These are phyloP conservation scores for Globisporangium acanthophoron DNA, from an alignment of 352 stramenopile species.

Conservation along the genomic window DNA sequence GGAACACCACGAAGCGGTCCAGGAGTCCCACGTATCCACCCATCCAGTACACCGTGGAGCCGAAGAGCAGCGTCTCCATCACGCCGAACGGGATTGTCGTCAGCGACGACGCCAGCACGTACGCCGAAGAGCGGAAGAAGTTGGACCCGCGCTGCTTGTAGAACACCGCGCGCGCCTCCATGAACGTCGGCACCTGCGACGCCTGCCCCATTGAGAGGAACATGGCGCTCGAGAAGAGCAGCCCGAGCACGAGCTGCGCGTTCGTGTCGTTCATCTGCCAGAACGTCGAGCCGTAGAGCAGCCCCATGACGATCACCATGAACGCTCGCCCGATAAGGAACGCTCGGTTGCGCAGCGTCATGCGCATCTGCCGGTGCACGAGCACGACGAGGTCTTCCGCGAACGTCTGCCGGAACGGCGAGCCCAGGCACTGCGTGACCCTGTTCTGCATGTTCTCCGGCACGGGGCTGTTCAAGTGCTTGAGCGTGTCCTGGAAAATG, in stretches of 20 bases:
- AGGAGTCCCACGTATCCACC: slow-evolving; percentile 55
- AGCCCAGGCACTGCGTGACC: background rate
- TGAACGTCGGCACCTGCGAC: slow-evolving; percentile 73
- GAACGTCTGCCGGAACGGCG: slow-evolving; percentile 47
- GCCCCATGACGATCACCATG: slow-evolving; percentile 59
- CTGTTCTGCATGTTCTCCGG: slow-evolving; percentile 5
- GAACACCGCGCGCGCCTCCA: slow-evolving; percentile 68
- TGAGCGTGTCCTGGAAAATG: slow-evolving; percentile 42
- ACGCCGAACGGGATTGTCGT: slow-evolving; percentile 48
- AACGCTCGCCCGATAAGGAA: slow-evolving; percentile 38
- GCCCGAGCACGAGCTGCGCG: slow-evolving; percentile 62
- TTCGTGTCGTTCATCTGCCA: slow-evolving; percentile 53
- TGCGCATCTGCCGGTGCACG: slow-evolving; percentile 52
- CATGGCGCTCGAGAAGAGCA: slow-evolving; percentile 87
- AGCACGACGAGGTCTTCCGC: slow-evolving; percentile 34
- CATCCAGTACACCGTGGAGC: slow-evolving; percentile 89
- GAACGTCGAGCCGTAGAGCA: slow-evolving; percentile 64
- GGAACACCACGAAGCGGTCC: slow-evolving; percentile 50
- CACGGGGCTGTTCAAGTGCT: slow-evolving; percentile 21
- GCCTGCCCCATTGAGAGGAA: slow-evolving; percentile 76
- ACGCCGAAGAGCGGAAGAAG: slow-evolving; percentile 82
- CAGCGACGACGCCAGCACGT: slow-evolving; percentile 58
- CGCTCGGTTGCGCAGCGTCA: slow-evolving; percentile 54
- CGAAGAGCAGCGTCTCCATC: slow-evolving; percentile 79
- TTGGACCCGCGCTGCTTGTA: slow-evolving; percentile 89